Evolutionary conservation across 179 eudicot genomes (phyloP), one percentile per base, ranked within the genome.

Genomic region (Beta lomatogona): DNA sequence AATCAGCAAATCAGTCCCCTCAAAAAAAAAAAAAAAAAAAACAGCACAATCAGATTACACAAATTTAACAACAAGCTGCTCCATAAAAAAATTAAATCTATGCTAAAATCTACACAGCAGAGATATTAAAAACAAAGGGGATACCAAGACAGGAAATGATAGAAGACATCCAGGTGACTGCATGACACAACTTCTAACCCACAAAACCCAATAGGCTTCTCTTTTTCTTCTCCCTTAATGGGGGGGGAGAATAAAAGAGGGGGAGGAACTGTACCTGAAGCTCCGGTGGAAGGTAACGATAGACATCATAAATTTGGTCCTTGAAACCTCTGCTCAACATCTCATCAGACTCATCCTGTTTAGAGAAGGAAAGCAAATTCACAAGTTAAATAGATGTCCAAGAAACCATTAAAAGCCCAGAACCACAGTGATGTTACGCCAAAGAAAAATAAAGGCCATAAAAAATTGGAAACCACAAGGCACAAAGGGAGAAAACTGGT

Each of bases 261-360:
- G 45, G 61, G 6, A 14, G 68, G 28, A 3, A 66, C 4, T 4
- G 73, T 71, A 92, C 99, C 97, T 95, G 99, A 82, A 95, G 93
- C 83, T 95, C 99, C 60, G 99, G 99, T 55, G 98, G 99, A 84
- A 92, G 97, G 79, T 95, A 92, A 81, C 99, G 88, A 83, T 95
- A 95, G 64, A 95, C 97, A 89, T 95, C 99, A 81, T 95, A 96
- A 75, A 96, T 94, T 81, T 96, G 99, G 83, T 96, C 98, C 90
- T 94, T 96, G 80, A 96, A 96, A 65, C 99, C 99, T 80, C 99
- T 85, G 89, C 97, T 94, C 91, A 96, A 87, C 98, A 96, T 96
- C 88, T 96, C 99, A 87, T 96, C 99, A 79, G 99, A 92, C 86
- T 95, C 99, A 85, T 95, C 99, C 98, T 95, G 84, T 53, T 18